Conservation (phyloP, 352 stramenopile species). For the Pilasporangium apinafurcum region DNA sequence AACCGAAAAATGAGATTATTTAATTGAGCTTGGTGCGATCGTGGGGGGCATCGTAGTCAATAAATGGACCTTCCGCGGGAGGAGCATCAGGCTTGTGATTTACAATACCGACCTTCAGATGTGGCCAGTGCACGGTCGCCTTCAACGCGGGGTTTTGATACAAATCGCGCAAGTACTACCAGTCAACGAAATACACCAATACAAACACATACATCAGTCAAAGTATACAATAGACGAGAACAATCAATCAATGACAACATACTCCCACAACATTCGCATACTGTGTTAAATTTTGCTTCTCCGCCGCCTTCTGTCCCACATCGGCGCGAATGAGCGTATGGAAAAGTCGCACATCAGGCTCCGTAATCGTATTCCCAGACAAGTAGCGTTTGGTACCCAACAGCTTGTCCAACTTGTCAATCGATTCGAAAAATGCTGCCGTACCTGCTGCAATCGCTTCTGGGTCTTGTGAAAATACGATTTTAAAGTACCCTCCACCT, state of each 20-base stretch:
- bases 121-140: constrained; percentile 67
- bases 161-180: constrained; percentile 19
- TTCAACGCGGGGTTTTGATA: constrained; percentile 70
- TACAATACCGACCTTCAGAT: constrained; percentile 88
- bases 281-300: constrained; percentile 35
- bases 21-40: constrained; percentile 5
- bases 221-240: not conserved
- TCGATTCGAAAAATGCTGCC: constrained; percentile 9
- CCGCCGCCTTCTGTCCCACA: constrained; percentile 9
- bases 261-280: constrained; percentile 25
- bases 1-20: not conserved
- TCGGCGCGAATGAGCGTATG: constrained; percentile 18
- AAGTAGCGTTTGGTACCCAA: constrained; percentile 3
- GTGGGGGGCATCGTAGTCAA: constrained; percentile 13
- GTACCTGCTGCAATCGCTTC: constrained; percentile 33
- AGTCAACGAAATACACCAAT: not conserved
- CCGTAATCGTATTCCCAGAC: constrained; percentile 10
- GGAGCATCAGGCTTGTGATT: constrained; percentile 56
- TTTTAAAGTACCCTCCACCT: constrained; percentile 42
- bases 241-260: not conserved
- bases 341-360: constrained; percentile 22
- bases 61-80: constrained; percentile 37
- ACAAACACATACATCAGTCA: not conserved
- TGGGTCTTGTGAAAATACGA: constrained; percentile 52
- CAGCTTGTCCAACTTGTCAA: constrained; percentile 17